A percentile compares a stretch with the other conserved stretches of the same genome.
Evolutionary conservation across 495 filamentous ascomycete species (phyloP).

Genomic region (Tuber umbilicatum): DNA sequence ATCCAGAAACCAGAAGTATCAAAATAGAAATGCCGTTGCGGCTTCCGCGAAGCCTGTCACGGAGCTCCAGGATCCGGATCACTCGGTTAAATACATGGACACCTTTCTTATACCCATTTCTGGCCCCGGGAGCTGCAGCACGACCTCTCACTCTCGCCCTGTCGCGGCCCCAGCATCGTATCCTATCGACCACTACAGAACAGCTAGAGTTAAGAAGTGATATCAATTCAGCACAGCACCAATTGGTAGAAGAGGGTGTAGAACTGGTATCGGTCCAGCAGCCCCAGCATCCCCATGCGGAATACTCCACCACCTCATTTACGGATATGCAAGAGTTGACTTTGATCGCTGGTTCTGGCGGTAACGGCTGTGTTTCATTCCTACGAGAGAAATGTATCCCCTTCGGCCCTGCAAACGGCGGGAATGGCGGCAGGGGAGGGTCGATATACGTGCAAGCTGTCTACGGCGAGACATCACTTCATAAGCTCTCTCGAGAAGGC

Average conservation of each 20-base stretch:
- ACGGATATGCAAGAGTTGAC: slow-evolving; percentile 74
- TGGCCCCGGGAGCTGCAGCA: neutral
- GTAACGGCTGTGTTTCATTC: slow-evolving; percentile 89
- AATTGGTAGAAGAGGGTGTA: slow-evolving; percentile 8
- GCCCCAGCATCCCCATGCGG: slow-evolving; percentile 42
- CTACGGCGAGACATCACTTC: slow-evolving; percentile 78
- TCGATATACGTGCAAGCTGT: slow-evolving; percentile 92
- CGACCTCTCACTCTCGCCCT: neutral
- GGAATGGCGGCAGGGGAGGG: slow-evolving; percentile 85
- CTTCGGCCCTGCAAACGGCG: slow-evolving; percentile 91
- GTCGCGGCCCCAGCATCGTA: neutral
- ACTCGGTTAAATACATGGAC: neutral
- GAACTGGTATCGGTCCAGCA: slow-evolving; percentile 56
- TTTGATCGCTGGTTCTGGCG: slow-evolving; percentile 69
- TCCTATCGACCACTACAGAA: neutral
- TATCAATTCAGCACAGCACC: neutral
- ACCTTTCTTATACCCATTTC: neutral
- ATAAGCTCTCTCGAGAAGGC: slow-evolving; percentile 77
- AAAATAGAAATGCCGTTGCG: neutral
- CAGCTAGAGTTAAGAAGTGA: neutral
- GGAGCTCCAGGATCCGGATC: neutral
- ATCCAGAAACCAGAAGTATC: neutral
- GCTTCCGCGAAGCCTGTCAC: neutral
- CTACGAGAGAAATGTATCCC: slow-evolving; percentile 79
- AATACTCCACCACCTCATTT: slow-evolving; percentile 76